Conservation (phyloP, 2,329 filamentous ascomycete genomes). For the Phialophora expanda region DNA sequence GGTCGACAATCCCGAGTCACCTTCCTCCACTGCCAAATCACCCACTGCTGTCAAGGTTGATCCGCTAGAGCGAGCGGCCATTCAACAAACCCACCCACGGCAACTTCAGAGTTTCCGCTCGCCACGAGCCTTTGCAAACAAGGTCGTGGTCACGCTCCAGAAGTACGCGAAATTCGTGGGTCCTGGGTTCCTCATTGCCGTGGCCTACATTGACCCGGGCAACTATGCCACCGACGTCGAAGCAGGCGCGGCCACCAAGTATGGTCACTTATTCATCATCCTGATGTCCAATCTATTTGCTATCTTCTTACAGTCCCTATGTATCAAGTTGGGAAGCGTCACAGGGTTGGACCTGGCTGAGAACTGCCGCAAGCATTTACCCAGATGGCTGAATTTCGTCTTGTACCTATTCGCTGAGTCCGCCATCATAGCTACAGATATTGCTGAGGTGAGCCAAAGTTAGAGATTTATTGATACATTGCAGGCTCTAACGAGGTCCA, state of each 20-base stretch:
- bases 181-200: conserved; percentile 55
- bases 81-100: conserved; percentile 30
- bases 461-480: background rate
- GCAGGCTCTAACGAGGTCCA: conserved; percentile 33
- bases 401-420: conserved; percentile 69
- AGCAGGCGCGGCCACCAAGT: conserved; percentile 54
- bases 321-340: conserved; percentile 69
- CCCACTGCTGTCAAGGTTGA: conserved; percentile 25
- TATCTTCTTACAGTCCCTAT: conserved; percentile 55
- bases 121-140: conserved; percentile 18
- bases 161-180: conserved; percentile 55
- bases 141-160: conserved; percentile 38
- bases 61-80: conserved; percentile 22
- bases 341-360: conserved; percentile 71
- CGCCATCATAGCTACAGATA: conserved; percentile 73
- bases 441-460: conserved; percentile 62
- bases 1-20: conserved; percentile 15
- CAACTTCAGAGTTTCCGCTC: conserved; percentile 6
- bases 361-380: conserved; percentile 68
- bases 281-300: conserved; percentile 56
- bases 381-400: conserved; percentile 66
- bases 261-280: conserved; percentile 54
- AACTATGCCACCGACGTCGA: conserved; percentile 58
- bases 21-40: conserved; percentile 3
- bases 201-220: conserved; percentile 57